Conservation (phyloP, 2,329 filamentous ascomycete species). For the Fusarium equiseti region DNA sequence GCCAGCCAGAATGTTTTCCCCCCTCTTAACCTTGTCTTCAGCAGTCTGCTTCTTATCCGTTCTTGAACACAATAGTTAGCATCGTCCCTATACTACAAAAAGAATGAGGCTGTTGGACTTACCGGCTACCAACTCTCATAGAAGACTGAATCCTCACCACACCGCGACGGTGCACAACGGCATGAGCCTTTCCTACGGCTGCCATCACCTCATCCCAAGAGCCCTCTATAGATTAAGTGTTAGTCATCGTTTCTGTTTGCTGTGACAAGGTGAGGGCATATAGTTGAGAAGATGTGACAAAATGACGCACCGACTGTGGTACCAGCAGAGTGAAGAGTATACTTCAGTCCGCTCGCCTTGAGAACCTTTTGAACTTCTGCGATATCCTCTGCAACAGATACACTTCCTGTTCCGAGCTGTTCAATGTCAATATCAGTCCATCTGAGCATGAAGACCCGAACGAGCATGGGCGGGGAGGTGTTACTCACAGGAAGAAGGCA, state of each 20-base stretch:
- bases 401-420: slow-evolving; percentile 81
- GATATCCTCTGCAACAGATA: slow-evolving; percentile 84
- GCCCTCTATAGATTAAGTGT: slow-evolving; percentile 72
- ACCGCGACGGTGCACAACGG: slow-evolving; percentile 80
- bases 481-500: slow-evolving; percentile 82
- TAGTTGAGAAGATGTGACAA: neutral
- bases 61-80: slow-evolving; percentile 55
- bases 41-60: slow-evolving; percentile 89
- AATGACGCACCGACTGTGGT: slow-evolving; percentile 83
- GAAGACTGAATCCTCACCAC: slow-evolving; percentile 87
- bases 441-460: neutral
- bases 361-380: slow-evolving; percentile 90
- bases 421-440: slow-evolving; percentile 12
- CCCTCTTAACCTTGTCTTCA: slow-evolving; percentile 80
- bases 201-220: slow-evolving; percentile 89
- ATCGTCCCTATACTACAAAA: neutral
- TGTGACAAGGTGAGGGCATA: neutral
- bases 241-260: neutral
- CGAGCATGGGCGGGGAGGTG: neutral
- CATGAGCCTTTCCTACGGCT: slow-evolving; percentile 88
- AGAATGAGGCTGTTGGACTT: slow-evolving; percentile 45
- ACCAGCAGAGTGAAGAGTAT: slow-evolving; percentile 92
- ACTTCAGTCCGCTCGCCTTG: slow-evolving; percentile 81
- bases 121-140: slow-evolving; percentile 86
- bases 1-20: slow-evolving; percentile 62